These are phyloP conservation scores for Talaromyces amestolkiae DNA, from an alignment of 2,329 filamentous ascomycete species.

Conservation along the genomic window DNA sequence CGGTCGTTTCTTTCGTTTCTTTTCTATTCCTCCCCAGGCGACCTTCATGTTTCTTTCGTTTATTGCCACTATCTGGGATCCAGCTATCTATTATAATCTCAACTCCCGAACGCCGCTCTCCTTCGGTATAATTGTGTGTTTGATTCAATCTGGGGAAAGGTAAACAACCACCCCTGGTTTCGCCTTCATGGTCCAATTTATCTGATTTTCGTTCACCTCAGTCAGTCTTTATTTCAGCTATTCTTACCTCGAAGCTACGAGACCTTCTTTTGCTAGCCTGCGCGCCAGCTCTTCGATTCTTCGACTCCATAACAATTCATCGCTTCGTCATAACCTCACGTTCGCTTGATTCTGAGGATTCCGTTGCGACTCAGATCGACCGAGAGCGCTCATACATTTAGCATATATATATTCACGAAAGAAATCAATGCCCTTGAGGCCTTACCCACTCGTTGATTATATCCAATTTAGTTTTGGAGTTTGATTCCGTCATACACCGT, in stretches of 20 bases:
- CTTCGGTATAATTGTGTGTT: constrained; percentile 20
- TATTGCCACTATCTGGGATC: background rate
- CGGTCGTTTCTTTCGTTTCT: constrained; percentile 22
- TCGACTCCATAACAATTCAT: constrained; percentile 7
- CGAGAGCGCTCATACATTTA: background rate
- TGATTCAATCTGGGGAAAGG: constrained; percentile 9
- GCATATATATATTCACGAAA: background rate
- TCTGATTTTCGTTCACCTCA: background rate
- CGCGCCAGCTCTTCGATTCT: constrained; percentile 10
- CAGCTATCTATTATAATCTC: constrained; percentile 11
- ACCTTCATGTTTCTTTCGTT: constrained; percentile 11
- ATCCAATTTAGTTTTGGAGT: background rate
- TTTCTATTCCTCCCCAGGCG: constrained; percentile 20
- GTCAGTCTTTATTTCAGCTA: constrained; percentile 3
- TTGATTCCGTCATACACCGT: background rate
- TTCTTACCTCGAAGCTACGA: constrained; percentile 5
- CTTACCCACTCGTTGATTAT: background rate
- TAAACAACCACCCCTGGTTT: background rate
- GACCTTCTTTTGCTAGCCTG: constrained; percentile 2
- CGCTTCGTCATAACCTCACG: constrained; percentile 4
- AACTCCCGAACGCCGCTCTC: constrained; percentile 18
- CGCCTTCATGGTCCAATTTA: background rate
- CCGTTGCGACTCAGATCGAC: constrained; percentile 2
- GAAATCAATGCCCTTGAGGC: background rate
- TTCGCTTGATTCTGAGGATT: constrained; percentile 2